Evolutionary conservation across 2,329 filamentous ascomycete species (phyloP), one percentile per base, ranked within the genome.

Genomic region (Pezicula neosporulosa): DNA sequence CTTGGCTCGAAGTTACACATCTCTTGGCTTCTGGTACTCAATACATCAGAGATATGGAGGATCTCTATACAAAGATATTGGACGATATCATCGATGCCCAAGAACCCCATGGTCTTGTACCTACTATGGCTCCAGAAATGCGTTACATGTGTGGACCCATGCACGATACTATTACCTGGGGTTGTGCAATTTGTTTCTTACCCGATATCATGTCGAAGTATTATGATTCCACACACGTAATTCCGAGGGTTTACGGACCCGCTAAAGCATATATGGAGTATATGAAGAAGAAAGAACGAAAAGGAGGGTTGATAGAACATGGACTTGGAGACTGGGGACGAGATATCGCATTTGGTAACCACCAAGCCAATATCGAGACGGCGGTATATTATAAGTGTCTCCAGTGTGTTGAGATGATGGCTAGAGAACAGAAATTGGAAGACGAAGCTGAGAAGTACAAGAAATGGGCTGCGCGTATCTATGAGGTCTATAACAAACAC

Each of bases 121-220:
- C 73, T 1, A 76, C 70, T 0, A 75, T 77, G 72, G 73, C 73
- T 1, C 73, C 74, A 0, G 68, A 75, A 51, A 71, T 74, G 21
- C 60, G 74, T 13, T 76, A 76, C 48, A 76, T 76, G 73, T 75
- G 73, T 50, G 74, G 73, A 0, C 73, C 74, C 1, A 62, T 76
- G 3, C 72, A 76, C 49, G 72, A 76, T 48, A 76, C 72, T 0
- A 73, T 74, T 46, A 72, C 70, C 2, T 74, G 71, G 71, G 70
- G 70, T 13, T 70, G 70, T 19, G 71, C 70, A 1, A 53, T 72
- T 0, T 66, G 63, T n/a, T 57, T 71, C 49, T 58, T 71, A 1
- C 62, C 70, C 0, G 70, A 71, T 30, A 60, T 72, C 1, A 55
- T 73, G 9, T 66, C 66, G 24, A 64, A 63, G 30, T 73, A 73